Base-by-base conservation (phyloP, 2,329 filamentous ascomycete species). In the Sporothrix protearum region DNA sequence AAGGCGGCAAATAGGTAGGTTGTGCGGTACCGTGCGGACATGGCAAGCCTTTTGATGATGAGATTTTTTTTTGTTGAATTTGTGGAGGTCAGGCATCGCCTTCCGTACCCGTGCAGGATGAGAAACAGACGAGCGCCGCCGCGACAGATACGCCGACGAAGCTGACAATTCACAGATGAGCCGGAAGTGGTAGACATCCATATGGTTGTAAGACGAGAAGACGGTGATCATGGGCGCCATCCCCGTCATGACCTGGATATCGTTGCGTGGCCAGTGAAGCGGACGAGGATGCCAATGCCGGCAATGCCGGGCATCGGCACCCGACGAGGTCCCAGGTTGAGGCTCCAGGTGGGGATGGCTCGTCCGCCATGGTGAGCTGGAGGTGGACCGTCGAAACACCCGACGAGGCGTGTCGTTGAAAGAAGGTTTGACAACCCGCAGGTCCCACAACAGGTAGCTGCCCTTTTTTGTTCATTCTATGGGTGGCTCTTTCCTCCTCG, bases 151-250 rank as follows among this genome's bases (percentile, higher is more conserved):
- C 76, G 4, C 77, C 78, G 49, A 80, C 78, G 68, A 79, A 78
- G 71, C 78, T 78, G 30, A 76, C 76, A 47, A 77, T 79, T 79
- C 78, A 71, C 76, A 80, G n/a, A 78, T 77, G 19, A 80, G 74
- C 39, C 77, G 78, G 3, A 79, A 67, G 68, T 79, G 78, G 71
- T 80, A 80, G 30, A 78, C 72, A 64, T 79, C 78, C 28, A 79
- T 76, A 1, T 72, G 47, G 42, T 75, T 72, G 19, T 69, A 73
- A 7, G 74, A 75, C 6, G 76, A n/a, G 72, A 79, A 77, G 30
- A 74, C 73, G 10, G 77, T 78, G 49, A 79, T 75, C 73, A 80
- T 75, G 61, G 78, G 77, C n/a, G 78, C 77, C n/a, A 76, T 12
- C 6, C 68, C 68, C 75, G 16, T 66, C 59, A 78, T 74, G 72